Base-by-base conservation (phyloP, 257 asterid genomes). In the Mitragyna speciosa region DNA sequence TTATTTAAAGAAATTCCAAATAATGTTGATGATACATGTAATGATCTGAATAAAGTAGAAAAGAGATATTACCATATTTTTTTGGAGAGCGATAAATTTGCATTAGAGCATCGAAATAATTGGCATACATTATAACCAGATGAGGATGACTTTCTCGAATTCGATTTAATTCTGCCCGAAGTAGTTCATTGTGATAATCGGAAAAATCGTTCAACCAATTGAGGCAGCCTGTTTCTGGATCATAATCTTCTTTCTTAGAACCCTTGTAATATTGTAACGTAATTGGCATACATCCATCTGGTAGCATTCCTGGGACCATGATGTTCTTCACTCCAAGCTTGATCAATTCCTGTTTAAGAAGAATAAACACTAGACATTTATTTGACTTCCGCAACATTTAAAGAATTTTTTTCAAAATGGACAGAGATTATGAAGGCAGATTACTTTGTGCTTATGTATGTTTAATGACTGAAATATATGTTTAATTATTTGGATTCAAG, bases 221-320 rank as follows among this genome's bases (percentile, higher is more conserved):
- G 24, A 91, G 85, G 72, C 94, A 91, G 31, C 94, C 92, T 0
- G 85, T 87, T 77, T 47, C 51, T 20, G 85, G 80, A 58, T 91
- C 87, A 66, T 87, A 89, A 48, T 87, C 89, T 0, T 58, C 16
- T 49, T 22, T 17, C 1, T 65, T 48, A 1, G 66, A 80, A 8
- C 65, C 48, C 56, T 71, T 11, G 82, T 43, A 88, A 14, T 68
- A 6, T 61, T 91, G 52, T 14, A 86, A 83, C 31, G 79, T 81
- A 30, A 43, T 0, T 19, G 93, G 82, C 33, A 72, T 0, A 48
- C 96, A 89, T 12, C 96, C 96, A 14, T 82, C 17, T 20, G 96
- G 91, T 0, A 82, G 26, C 73, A 73, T 77, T 22, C 91, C 89
- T 0, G 96, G 90, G 39, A 91, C 92, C 73, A 91, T 9, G 24